phyloP scores from a whole-genome alignment of 2,329 filamentous ascomycete genomes.

The Albifimbria verrucaria region DNA sequence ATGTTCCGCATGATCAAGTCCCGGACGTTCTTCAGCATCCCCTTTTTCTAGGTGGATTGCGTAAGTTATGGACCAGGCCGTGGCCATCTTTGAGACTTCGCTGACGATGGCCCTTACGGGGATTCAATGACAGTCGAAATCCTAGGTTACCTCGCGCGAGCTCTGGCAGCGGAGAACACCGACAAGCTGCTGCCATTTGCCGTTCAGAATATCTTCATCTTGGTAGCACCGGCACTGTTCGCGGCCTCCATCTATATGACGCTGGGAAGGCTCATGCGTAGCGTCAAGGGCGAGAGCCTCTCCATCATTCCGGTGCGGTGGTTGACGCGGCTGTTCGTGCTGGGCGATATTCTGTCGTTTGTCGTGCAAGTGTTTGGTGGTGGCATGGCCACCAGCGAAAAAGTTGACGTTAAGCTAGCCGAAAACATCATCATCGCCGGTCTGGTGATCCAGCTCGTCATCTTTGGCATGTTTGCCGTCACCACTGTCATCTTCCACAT shows the following conservation, averaged over 20 bases:
- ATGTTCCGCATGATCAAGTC: slow-evolving; percentile 40
- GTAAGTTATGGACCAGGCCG: slow-evolving; percentile 31
- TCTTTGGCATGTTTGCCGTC: slow-evolving; percentile 54
- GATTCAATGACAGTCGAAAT: slow-evolving; percentile 33
- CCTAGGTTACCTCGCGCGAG: slow-evolving; percentile 36
- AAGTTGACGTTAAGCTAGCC: slow-evolving; percentile 29
- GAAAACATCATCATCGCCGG: slow-evolving; percentile 53
- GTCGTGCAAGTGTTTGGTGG: slow-evolving; percentile 44
- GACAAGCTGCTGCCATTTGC: slow-evolving; percentile 33
- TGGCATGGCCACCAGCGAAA: slow-evolving; percentile 25
- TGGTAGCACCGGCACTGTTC: slow-evolving; percentile 45
- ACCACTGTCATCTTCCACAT: slow-evolving; percentile 46
- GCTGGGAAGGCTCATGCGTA: slow-evolving; percentile 39
- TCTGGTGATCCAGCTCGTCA: slow-evolving; percentile 53
- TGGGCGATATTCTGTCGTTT: slow-evolving; percentile 51
- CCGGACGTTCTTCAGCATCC: slow-evolving; percentile 47
- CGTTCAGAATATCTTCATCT: slow-evolving; percentile 39
- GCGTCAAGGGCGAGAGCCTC: slow-evolving; percentile 30
- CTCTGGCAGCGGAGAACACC: slow-evolving; percentile 23
- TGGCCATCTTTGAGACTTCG: not conserved
- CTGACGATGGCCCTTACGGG: not conserved
- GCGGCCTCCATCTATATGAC: slow-evolving; percentile 51
- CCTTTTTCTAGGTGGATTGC: slow-evolving; percentile 44
- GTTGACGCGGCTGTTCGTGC: slow-evolving; percentile 53
- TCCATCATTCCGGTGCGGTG: slow-evolving; percentile 31